Evolutionary conservation across 768 basidiomycete species (phyloP), one percentile per base, ranked within the genome.

Genomic region (Termitomyces sp.): DNA sequence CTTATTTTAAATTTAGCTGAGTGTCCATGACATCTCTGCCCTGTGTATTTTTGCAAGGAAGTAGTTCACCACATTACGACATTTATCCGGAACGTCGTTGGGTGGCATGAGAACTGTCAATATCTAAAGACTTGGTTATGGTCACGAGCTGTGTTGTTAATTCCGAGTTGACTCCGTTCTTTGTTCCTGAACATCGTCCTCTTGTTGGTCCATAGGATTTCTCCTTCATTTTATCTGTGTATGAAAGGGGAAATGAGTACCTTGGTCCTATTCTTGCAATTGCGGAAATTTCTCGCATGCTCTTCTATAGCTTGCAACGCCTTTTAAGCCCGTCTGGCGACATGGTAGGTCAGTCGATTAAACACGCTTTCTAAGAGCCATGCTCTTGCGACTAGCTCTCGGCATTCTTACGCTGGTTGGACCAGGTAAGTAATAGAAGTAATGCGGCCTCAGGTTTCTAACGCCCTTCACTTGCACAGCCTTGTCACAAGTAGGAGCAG

Each of bases 401-500:
- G 69, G 72, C 47, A 48, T 80, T 54, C 69, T 81, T 58, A 70
- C 77, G 34, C 62, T 80, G 22, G 65, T 75, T 54, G 75, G 75
- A 60, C 66, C 75, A 58, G 79, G 81, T 78, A 63, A 15, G 73
- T 61, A 8, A 42, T n/a, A 16, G 20, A 34, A 30, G n/a, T 31
- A 12, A 34, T 49, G 31, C 20, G 48, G 15, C 30, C 58, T 57
- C 27, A n/a, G 16, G 34, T 15, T 34, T 34, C 4, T 59, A 13
- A 59, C 34, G 6, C 4, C 20, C 50, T 51, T 12, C 41, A 20
- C 20, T 18, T 18, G 7, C 46, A 27, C 59, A 82, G 80, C 68
- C 39, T 67, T 80, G 50, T 72, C 80, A 11, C 82, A 83, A 67
- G 62, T 63, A 9, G 79, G 75, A 22, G 66, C 73, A n/a, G 50